Base-by-base conservation (phyloP, 176 grass and related monocot species). In the Cocos nucifera region DNA sequence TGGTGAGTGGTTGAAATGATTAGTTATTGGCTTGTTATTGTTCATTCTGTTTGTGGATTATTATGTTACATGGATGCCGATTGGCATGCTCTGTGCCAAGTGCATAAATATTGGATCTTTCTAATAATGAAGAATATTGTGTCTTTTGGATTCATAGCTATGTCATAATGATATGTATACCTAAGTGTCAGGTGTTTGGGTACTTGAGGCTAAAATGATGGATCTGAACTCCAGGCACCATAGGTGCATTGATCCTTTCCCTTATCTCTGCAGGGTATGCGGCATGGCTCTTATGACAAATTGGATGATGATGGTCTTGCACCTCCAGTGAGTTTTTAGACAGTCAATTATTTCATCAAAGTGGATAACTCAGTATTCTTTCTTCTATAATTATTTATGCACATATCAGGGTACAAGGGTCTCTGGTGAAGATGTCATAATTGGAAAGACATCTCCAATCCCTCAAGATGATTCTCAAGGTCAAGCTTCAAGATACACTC, bases 231-330 rank as follows among this genome's bases (percentile, higher is more conserved):
- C 35, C 35, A 44, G 9, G 35, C 10, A 44, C 35, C 32, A 44
- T 44, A 44, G 35, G 35, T 44, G 35, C 35, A 50, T 69, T 81
- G 2, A 59, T 75, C 26, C 56, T 55, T 62, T 56, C 28, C 61
- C 58, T 69, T 28, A 19, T 66, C 76, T 44, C 2, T 44, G 69
- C 66, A 98, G 93, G 87, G 87, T 62, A 98, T 98, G 93, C 78
- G 87, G 12, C 84, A 98, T 78, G 87, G 93, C n/a, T 98, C 93
- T 53, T 98, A 98, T 29, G 93, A 92, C 61, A 98, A 98, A 86
- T 51, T 98, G 54, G 93, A 98, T 58, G 93, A 98, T 76, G 93
- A 98, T 70, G 93, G 93, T 56, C 87, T 98, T 75, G 93, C 93
- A 65, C 93, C 93, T 67, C 93, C 93, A 6, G 93, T 98, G 50